Conservation (phyloP, 208 protist genomes). For the Vickermania ingenoplastis region DNA sequence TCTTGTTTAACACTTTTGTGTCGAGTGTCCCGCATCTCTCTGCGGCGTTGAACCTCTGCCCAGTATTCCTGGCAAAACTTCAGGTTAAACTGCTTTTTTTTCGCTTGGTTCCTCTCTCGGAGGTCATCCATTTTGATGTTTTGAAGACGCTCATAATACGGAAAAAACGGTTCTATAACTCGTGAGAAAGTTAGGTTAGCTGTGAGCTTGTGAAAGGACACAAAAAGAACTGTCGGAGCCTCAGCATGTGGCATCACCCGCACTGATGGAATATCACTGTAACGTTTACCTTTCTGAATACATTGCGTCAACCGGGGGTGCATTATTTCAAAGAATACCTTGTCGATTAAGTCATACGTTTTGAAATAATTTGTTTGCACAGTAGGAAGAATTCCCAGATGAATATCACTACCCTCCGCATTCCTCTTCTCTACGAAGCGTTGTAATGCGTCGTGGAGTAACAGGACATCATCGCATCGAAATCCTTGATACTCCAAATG, state of each 20-base stretch:
- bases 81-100: slow-evolving; percentile 24
- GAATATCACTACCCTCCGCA: slow-evolving; percentile 1
- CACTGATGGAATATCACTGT: background rate
- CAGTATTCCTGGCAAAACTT: slow-evolving; percentile 43
- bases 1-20: slow-evolving; percentile 3
- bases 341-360: slow-evolving; percentile 38
- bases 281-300: background rate
- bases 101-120: slow-evolving; percentile 15
- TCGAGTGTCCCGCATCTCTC: slow-evolving; percentile 20
- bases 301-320: slow-evolving; percentile 9
- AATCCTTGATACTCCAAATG: slow-evolving; percentile 8
- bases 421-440: background rate
- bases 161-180: slow-evolving; percentile 52
- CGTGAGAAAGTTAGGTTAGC: slow-evolving; percentile 49
- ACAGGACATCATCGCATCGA: slow-evolving; percentile 5
- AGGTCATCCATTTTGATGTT: slow-evolving; percentile 17
- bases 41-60: slow-evolving; percentile 41
- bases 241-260: background rate
- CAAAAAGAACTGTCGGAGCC: slow-evolving; percentile 45
- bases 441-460: slow-evolving; percentile 1
- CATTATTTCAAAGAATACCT: slow-evolving; percentile 15
- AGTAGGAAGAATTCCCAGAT: slow-evolving; percentile 26
- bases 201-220: slow-evolving; percentile 31
- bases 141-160: slow-evolving; percentile 45
- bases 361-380: slow-evolving; percentile 42